These are phyloP conservation scores for Tricholoma furcatifolium DNA, from an alignment of 768 basidiomycete genomes.

Conservation along the genomic window DNA sequence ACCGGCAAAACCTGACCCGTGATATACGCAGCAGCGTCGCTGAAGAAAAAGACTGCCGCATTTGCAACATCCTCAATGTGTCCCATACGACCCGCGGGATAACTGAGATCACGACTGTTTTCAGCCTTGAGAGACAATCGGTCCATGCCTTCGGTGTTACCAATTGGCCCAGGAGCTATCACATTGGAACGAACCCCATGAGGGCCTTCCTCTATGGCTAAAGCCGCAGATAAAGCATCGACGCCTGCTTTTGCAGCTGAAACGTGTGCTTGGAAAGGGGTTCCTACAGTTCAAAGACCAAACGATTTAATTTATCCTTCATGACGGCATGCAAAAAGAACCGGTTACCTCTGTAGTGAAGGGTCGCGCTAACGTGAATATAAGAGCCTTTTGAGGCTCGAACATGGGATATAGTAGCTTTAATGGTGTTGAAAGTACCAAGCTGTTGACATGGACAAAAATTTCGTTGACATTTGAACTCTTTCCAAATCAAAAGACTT, in stretches of 20 bases:
- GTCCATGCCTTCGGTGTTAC: conserved; percentile 54
- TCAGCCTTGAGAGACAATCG: conserved; percentile 36
- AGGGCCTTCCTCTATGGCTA: conserved; percentile 94
- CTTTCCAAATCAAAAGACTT: conserved; percentile 19
- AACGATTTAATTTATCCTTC: neutral
- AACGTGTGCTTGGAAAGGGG: conserved; percentile 89
- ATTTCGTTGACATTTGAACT: neutral
- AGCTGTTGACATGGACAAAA: conserved; percentile 46
- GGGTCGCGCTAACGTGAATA: conserved; percentile 84
- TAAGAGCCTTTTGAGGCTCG: conserved; percentile 76
- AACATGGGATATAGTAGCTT: conserved; percentile 80
- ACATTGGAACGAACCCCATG: conserved; percentile 91
- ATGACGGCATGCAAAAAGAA: conserved; percentile 3
- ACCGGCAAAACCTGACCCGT: conserved; percentile 75
- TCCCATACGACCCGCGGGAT: conserved; percentile 52
- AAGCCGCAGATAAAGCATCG: conserved; percentile 81
- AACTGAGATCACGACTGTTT: conserved; percentile 15
- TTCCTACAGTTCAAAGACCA: conserved; percentile 43
- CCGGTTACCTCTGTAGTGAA: conserved; percentile 76
- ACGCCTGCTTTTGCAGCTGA: conserved; percentile 94
- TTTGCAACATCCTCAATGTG: conserved; percentile 65
- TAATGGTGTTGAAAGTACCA: conserved; percentile 93
- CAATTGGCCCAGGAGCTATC: conserved; percentile 82
- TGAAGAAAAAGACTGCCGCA: conserved; percentile 78
- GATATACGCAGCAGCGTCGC: conserved; percentile 73